phyloP scores from a whole-genome alignment of 441 rosid species.

The Bruguiera hainesii region DNA sequence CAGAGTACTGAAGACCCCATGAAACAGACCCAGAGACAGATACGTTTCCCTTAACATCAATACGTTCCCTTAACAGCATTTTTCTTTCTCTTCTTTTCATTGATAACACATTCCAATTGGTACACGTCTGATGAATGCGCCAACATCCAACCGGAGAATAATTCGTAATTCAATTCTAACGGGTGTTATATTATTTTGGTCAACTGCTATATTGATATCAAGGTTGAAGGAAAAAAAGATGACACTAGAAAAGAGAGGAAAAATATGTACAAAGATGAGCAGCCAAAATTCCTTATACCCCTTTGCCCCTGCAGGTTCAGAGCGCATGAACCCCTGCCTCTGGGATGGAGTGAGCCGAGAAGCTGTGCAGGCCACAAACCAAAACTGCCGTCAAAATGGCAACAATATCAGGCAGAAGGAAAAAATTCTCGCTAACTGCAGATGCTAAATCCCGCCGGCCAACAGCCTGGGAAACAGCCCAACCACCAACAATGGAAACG shows the following conservation, averaged over 20 bases:
- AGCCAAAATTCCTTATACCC: constrained; percentile 41
- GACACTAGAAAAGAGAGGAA: constrained; percentile 9
- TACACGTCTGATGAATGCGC: constrained; percentile 30
- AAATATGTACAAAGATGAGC: constrained; percentile 46
- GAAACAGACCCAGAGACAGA: too few relatives aligned
- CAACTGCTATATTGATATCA: constrained; percentile 29
- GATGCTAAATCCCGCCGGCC: constrained; percentile 13
- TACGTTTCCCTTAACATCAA: too few relatives aligned
- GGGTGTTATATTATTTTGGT: constrained; percentile 36
- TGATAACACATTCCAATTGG: constrained; percentile 15
- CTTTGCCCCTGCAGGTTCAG: constrained; percentile 30
- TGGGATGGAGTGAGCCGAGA: constrained; percentile 17
- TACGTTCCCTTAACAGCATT: constrained; percentile 34
- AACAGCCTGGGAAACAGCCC: constrained; percentile 9
- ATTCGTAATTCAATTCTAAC: constrained; percentile 22
- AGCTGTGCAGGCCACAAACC: constrained; percentile 16
- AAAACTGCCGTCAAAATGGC: constrained; percentile 21
- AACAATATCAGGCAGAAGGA: constrained; percentile 22
- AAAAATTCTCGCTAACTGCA: constrained; percentile 16
- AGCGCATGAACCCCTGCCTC: constrained; percentile 26
- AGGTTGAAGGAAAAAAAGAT: constrained; percentile 7
- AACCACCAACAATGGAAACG: constrained; percentile 4
- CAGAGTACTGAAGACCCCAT: too few relatives aligned
- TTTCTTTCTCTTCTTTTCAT: constrained; percentile 24
- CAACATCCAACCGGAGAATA: constrained; percentile 21